Evolutionary conservation across 2,329 filamentous ascomycete species (phyloP).

Genomic region (Talaromyces verruculosus): DNA sequence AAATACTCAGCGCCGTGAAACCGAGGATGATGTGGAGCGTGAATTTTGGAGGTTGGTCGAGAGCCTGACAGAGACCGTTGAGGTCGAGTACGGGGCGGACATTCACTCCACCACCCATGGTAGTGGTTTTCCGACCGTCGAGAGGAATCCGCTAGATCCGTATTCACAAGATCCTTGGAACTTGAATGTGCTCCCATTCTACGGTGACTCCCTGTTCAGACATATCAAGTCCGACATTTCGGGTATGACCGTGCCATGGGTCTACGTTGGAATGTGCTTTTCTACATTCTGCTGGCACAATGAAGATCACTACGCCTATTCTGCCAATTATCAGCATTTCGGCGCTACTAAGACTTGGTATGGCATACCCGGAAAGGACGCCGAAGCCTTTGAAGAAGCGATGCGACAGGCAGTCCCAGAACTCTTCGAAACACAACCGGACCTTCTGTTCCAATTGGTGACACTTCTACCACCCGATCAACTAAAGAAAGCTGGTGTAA

Average conservation of each 20-base stretch:
- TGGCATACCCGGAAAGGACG: slow-evolving; percentile 89
- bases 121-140: slow-evolving; percentile 92
- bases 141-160: slow-evolving; percentile 80
- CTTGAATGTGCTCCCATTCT: slow-evolving; percentile 84
- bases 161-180: slow-evolving; percentile 96
- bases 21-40: slow-evolving; percentile 91
- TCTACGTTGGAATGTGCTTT: slow-evolving; percentile 99
- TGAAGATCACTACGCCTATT: slow-evolving; percentile 97
- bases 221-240: slow-evolving; percentile 99
- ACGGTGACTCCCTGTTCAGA: slow-evolving; percentile 87
- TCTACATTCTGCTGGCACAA: slow-evolving; percentile 99
- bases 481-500: slow-evolving; percentile 85
- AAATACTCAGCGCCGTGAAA: slow-evolving; percentile 76
- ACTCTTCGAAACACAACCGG: slow-evolving; percentile 93
- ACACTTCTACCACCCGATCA: slow-evolving; percentile 92
- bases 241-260: slow-evolving; percentile 98
- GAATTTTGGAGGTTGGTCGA: slow-evolving; percentile 97
- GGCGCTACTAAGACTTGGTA: slow-evolving; percentile 99
- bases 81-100: slow-evolving; percentile 96
- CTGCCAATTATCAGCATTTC: slow-evolving; percentile 97
- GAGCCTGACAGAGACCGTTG: slow-evolving; percentile 89
- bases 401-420: slow-evolving; percentile 96
- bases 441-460: slow-evolving; percentile 95
- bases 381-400: slow-evolving; percentile 89
- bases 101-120: slow-evolving; percentile 98